Evolutionary conservation across 2,329 filamentous ascomycete species (phyloP).

Genomic region (Sordariomycetes sp.): DNA sequence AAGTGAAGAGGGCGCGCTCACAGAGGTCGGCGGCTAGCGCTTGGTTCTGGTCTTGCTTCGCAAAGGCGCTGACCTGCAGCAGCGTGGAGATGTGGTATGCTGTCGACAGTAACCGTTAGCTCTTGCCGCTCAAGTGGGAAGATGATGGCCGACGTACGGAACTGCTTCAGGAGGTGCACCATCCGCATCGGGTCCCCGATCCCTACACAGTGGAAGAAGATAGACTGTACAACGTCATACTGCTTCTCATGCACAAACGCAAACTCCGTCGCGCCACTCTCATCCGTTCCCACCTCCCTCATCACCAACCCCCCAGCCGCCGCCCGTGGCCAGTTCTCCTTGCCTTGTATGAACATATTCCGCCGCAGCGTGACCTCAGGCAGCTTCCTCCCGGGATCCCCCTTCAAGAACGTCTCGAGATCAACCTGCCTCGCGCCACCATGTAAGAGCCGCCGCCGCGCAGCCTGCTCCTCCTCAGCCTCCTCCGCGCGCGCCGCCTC

Average conservation of each 20-base stretch:
- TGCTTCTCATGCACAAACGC: conserved; percentile 59
- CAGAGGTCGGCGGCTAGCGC: conserved; percentile 76
- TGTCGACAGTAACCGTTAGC: conserved; percentile 11
- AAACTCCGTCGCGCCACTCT: conserved; percentile 51
- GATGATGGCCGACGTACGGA: conserved; percentile 19
- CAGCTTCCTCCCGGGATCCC: conserved; percentile 48
- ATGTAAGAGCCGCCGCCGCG: conserved; percentile 17
- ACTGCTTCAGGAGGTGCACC: conserved; percentile 50
- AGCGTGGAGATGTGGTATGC: conserved; percentile 87
- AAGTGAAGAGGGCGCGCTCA: conserved; percentile 83
- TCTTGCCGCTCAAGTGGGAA: background rate
- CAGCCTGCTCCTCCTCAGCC: conserved; percentile 23
- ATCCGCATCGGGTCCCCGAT: conserved; percentile 74
- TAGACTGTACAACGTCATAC: conserved; percentile 62
- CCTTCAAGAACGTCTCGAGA: conserved; percentile 38
- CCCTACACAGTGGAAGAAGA: conserved; percentile 71
- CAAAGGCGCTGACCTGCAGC: conserved; percentile 86
- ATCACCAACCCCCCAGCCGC: conserved; percentile 75
- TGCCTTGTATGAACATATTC: conserved; percentile 77
- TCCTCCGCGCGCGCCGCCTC: conserved; percentile 38
- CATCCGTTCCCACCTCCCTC: conserved; percentile 36
- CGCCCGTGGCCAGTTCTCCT: conserved; percentile 73
- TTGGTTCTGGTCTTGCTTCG: conserved; percentile 82
- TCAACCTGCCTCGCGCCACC: conserved; percentile 37
- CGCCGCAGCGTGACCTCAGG: conserved; percentile 59